These are phyloP conservation scores for Fomitiporia mediterranea DNA, from an alignment of 1,284 basidiomycete genomes.

Conservation along the genomic window DNA sequence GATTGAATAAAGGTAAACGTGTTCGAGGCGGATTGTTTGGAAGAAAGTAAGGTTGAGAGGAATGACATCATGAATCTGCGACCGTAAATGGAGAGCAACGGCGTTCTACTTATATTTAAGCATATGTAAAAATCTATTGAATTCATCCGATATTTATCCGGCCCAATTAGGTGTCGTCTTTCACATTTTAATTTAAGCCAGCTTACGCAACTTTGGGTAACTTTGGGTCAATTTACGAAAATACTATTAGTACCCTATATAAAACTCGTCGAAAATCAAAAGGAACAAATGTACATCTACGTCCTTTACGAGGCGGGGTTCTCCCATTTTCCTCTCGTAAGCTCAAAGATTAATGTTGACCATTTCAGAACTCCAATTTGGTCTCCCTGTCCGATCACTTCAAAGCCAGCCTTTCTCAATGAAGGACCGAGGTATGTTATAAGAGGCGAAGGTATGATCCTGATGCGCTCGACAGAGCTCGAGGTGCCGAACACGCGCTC, in stretches of 20 bases:
- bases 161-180: no score
- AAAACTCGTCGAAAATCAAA: no score
- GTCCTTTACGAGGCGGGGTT: slow-evolving; percentile 8
- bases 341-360: slow-evolving; percentile 39
- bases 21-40: slow-evolving; percentile 31
- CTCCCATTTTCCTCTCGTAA: slow-evolving; percentile 43
- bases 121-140: no score
- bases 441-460: slow-evolving; percentile 46
- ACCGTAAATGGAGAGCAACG: not conserved
- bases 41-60: slow-evolving; percentile 34
- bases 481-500: slow-evolving; percentile 49
- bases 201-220: no score
- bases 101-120: not conserved
- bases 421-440: slow-evolving; percentile 44
- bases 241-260: no score
- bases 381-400: slow-evolving; percentile 36
- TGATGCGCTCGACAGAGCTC: slow-evolving; percentile 40
- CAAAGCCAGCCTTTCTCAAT: slow-evolving; percentile 50
- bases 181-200: no score
- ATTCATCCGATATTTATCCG: no score
- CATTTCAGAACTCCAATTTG: slow-evolving; percentile 51
- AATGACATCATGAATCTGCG: slow-evolving; percentile 23
- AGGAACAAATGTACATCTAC: no score
- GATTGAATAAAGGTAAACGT: slow-evolving; percentile 55
- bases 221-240: no score